phyloP scores from a whole-genome alignment of 805 yeast species.

The Nakazawaea wickerhamii region DNA sequence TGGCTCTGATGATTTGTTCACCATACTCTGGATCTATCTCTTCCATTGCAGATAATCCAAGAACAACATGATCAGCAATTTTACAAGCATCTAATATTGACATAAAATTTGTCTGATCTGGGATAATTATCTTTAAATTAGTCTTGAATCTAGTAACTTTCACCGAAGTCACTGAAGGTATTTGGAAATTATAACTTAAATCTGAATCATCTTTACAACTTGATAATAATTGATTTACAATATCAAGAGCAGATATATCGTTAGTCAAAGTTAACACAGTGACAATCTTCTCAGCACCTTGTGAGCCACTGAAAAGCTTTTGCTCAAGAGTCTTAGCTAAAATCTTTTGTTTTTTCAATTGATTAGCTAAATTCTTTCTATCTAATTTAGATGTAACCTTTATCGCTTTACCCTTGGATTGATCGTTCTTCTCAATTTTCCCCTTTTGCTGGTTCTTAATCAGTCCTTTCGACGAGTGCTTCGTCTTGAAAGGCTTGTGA shows the following conservation, averaged over 20 bases:
- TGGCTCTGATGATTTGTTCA: constrained; percentile 83
- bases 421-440: constrained; percentile 68
- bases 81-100: constrained; percentile 81
- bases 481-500: constrained; percentile 87
- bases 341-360: constrained; percentile 69
- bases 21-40: constrained; percentile 81
- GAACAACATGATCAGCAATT: constrained; percentile 82
- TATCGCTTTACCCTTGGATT: constrained; percentile 29
- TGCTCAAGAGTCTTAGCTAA: constrained; percentile 51
- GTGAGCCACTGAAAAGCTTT: constrained; percentile 70
- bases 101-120: constrained; percentile 60
- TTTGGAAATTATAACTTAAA: constrained; percentile 24
- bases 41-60: constrained; percentile 80
- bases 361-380: constrained; percentile 75
- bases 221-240: constrained; percentile 47
- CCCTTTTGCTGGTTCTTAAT: constrained; percentile 79
- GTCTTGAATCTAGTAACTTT: constrained; percentile 66
- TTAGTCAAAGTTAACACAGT: constrained; percentile 74
- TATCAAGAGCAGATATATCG: constrained; percentile 56
- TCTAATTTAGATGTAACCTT: constrained; percentile 45
- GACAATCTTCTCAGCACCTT: constrained; percentile 78
- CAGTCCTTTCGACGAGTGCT: constrained; percentile 85
- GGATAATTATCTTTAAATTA: constrained; percentile 66
- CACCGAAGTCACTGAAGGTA: constrained; percentile 48
- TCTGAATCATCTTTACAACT: constrained; percentile 23